These are phyloP conservation scores for Caulochytrium protostelioides DNA, from an alignment of 371 early-diverging fungal species.

Conservation along the genomic window DNA sequence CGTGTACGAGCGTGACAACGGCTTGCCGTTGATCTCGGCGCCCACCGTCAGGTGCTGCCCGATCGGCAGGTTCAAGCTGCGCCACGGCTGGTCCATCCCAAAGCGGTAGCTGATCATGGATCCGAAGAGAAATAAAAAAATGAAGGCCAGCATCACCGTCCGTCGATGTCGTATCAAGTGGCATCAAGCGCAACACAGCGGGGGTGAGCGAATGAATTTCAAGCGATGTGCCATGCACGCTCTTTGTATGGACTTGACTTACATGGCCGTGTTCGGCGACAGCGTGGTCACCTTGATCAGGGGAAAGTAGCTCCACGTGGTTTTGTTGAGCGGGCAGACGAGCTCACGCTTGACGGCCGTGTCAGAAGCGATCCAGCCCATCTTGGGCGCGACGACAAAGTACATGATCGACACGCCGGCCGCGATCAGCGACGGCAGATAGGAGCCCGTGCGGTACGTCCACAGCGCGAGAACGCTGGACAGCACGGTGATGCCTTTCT, in stretches of 20 bases:
- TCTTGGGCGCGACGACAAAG: no score
- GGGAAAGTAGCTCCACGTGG: constrained; percentile 57
- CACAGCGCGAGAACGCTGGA: no score
- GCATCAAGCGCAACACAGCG: not conserved
- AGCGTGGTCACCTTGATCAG: constrained; percentile 50
- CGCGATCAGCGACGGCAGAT: no score
- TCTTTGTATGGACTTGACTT: no score
- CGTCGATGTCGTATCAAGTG: not conserved
- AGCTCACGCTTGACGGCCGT: no score
- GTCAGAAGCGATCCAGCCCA: no score
- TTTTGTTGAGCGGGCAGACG: no score
- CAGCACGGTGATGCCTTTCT: no score
- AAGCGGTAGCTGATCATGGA: constrained; percentile 79
- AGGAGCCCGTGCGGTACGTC: no score
- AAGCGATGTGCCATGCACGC: no score
- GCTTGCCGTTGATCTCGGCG: constrained; percentile 66
- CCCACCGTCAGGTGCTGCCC: constrained; percentile 64
- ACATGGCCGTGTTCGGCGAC: constrained; percentile 67
- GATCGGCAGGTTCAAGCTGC: constrained; percentile 6
- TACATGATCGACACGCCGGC: no score
- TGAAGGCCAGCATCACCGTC: not conserved
- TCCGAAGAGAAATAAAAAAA: not conserved
- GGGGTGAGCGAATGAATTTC: not conserved
- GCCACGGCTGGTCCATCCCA: constrained; percentile 42
- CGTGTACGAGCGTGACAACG: constrained; percentile 74